phyloP scores from a whole-genome alignment of 805 yeast genomes.

The Zygoascus biomembranicola region DNA sequence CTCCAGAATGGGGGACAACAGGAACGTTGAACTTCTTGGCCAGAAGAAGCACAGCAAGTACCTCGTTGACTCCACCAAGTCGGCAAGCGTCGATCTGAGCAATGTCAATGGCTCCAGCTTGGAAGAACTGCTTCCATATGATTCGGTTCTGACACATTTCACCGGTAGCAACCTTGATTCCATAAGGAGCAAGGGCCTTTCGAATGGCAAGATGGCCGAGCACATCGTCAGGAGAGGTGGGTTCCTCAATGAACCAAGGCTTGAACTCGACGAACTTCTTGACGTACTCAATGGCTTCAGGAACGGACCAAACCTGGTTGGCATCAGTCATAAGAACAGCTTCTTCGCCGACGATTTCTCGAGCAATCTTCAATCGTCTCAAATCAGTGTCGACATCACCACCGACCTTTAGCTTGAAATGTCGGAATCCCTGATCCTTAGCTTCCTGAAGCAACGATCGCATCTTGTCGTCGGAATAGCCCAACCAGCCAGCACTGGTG shows the following conservation, averaged over 20 bases:
- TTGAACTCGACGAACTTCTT: conserved; percentile 24
- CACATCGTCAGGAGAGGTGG: conserved; percentile 31
- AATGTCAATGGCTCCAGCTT: conserved; percentile 25
- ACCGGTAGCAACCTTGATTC: conserved; percentile 31
- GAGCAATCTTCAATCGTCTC: conserved; percentile 30
- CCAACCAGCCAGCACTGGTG: conserved; percentile 41
- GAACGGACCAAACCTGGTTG: conserved; percentile 32
- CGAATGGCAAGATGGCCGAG: conserved; percentile 27
- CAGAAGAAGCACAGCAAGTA: conserved; percentile 27
- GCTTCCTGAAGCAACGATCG: conserved; percentile 27
- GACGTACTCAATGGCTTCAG: conserved; percentile 29
- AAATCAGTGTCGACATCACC: conserved; percentile 32
- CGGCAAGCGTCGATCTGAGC: conserved; percentile 30
- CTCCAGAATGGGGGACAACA: conserved; percentile 32
- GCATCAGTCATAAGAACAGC: conserved; percentile 30
- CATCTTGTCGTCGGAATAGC: conserved; percentile 36
- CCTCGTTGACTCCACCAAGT: conserved; percentile 31
- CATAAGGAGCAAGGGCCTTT: conserved; percentile 26
- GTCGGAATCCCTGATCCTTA: conserved; percentile 32
- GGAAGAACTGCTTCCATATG: conserved; percentile 28
- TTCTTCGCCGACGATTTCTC: conserved; percentile 34
- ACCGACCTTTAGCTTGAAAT: conserved; percentile 38
- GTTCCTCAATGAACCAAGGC: conserved; percentile 32
- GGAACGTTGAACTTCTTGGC: conserved; percentile 30
- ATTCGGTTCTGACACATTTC: conserved; percentile 31